Base-by-base conservation (phyloP, 805 yeast species). In the Spathaspora girioi region DNA sequence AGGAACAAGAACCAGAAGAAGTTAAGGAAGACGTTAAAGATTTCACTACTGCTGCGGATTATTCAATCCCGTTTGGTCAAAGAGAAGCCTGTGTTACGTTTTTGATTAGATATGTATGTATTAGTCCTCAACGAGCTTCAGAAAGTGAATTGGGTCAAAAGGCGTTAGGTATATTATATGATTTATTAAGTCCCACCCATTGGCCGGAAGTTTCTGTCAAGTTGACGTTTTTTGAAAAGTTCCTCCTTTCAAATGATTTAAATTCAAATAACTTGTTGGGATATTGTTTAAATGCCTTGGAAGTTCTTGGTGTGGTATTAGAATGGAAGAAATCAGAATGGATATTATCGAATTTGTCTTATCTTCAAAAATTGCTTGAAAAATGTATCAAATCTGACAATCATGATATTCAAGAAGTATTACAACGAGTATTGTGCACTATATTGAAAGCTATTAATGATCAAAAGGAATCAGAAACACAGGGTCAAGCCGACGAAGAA, bases 141-240 rank as follows among this genome's bases (percentile, higher is more conserved):
- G 97, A 91, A 55, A 84, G 84, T 58, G 91, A 87, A 50, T 69
- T 90, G 2, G 96, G 97, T 12, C 84, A 84, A 52, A 81, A 89
- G 45, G 94, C 97, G 0, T 68, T 94, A 48, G 83, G 82, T n/a
- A 84, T 91, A 10, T 71, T 94, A 46, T 84, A 87, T 49, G 84
- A 83, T 49, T 73, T 93, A 12, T 71, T 92, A 50, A 83, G 89
- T 9, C 83, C 88, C 3, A 78, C 78, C 0, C 82, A 81, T 54
- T 93, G 98, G 98, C 78, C 89, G 0, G 97, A 90, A 57, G 96
- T 90, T 6, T 80, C 85, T n/a, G 91, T 94, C 17, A 89, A 89
- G 59, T 74, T 94, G 32, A 80, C 86, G 1, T 91, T 89, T 67
- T 94, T 94, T 63, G 99, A 94, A 58, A 83, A 94, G 55, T 89